Base-by-base conservation (phyloP, 164 flowering plant genomes). In the Chloranthus sessilifolius region DNA sequence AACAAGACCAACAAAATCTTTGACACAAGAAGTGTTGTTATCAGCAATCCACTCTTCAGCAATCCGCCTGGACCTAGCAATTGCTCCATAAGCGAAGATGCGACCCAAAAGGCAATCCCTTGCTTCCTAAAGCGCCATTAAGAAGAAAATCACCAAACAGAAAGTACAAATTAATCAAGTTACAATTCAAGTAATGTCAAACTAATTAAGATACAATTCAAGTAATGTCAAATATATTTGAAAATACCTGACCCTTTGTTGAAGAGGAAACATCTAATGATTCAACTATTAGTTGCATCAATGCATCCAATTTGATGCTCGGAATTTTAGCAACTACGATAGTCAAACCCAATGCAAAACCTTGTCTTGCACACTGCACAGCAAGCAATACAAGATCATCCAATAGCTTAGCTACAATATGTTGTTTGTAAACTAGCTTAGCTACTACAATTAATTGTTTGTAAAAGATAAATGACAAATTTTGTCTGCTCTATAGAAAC, bases 281-380 rank as follows among this genome's bases (percentile, higher is more conserved):
- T 52, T 76, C 65, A 61, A 51, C 66, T 56, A 82, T 67, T 25
- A 94, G 74, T 70, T 89, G 87, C 67, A 87, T 60, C 74, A 87
- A 23, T 0, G 92, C 68, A 10, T 76, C 84, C 60, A 85, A 43
- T 45, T 63, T 78, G 53, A 94, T 64, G 66, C 67, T 55, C 25
- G 70, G 62, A 60, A 84, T 63, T 23, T 69, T 51, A 25, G 67
- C 64, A 34, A 85, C 48, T 34, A 81, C 60, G 23, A 73, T 9
- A 16, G 97, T 68, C 62, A 94, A 66, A 8, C 95, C 96, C 62
- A 87, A 63, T 3, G 96, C 90, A 78, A 94, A 94, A 4, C 96
- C 99, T 72, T 83, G 96, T 55, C 99, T 79, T 47, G 99, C 96
- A 81, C 83, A 94, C 99, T 94, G 74, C 70, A 77, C 53, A 20